Conservation (phyloP, 345 rosid species). For the Eucalyptus melliodora region DNA sequence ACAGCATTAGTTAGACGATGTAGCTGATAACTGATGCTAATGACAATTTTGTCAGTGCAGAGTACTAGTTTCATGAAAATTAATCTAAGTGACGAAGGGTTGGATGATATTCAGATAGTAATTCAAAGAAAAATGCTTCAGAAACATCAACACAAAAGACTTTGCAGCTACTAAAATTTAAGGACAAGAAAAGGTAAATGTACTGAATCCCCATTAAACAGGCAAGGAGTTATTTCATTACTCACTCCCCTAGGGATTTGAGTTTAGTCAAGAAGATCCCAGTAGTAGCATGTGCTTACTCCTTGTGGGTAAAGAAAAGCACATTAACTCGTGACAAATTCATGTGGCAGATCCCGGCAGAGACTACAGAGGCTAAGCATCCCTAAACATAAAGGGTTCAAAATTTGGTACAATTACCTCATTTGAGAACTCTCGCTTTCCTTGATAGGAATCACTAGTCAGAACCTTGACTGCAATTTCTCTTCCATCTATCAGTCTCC, state of each 20-base stretch:
- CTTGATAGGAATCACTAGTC: slow-evolving; percentile 72
- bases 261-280: neutral
- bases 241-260: neutral
- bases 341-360: neutral
- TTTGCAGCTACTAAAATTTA: neutral
- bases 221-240: neutral
- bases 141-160: neutral
- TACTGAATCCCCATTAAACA: neutral
- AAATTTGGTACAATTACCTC: slow-evolving; percentile 40
- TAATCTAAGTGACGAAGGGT: neutral
- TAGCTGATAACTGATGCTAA: neutral
- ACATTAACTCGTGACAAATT: neutral
- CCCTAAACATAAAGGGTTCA: neutral
- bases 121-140: neutral
- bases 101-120: neutral
- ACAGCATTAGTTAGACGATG: neutral
- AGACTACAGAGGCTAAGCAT: neutral
- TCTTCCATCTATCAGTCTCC: slow-evolving; percentile 71
- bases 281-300: neutral
- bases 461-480: slow-evolving; percentile 96
- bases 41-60: neutral
- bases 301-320: neutral
- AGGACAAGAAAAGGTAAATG: neutral
- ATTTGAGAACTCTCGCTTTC: slow-evolving; percentile 85
- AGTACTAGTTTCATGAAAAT: neutral